A percentile compares a stretch with the other conserved stretches of the same genome.
Evolutionary conservation across 192 early-diverging fungal species (phyloP).

Genomic region (Irineochytrium annulatum): DNA sequence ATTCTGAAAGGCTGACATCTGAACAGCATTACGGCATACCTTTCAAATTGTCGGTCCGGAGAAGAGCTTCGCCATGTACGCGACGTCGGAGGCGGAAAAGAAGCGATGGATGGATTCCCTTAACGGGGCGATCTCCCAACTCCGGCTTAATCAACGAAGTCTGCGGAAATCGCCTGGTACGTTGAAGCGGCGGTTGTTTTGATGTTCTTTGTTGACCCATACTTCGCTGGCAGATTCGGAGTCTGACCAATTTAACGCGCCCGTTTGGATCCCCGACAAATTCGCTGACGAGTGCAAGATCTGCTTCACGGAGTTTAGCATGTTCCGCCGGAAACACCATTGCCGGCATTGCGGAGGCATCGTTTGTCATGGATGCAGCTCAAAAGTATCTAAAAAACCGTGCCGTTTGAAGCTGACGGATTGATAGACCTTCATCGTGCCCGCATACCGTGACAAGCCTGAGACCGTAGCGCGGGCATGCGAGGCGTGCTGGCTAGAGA

Average conservation of each 20-base stretch:
- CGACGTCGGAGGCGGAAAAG: slow-evolving; percentile 47
- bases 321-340: slow-evolving; percentile 71
- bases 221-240: not conserved
- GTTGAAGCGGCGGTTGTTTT: slow-evolving; percentile 40
- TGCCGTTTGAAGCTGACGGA: not conserved
- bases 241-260: slow-evolving; percentile 51
- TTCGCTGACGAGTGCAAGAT: slow-evolving; percentile 62
- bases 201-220: not conserved
- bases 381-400: not conserved
- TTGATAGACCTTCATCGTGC: slow-evolving; percentile 32
- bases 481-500: slow-evolving; percentile 30
- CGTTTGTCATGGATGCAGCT: slow-evolving; percentile 59
- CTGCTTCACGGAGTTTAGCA: slow-evolving; percentile 64
- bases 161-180: slow-evolving; percentile 57
- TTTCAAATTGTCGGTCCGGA: slow-evolving; percentile 77
- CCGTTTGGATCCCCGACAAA: slow-evolving; percentile 73
- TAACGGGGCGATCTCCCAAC: slow-evolving; percentile 50
- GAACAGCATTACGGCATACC: slow-evolving; percentile 50
- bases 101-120: slow-evolving; percentile 64
- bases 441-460: slow-evolving; percentile 10
- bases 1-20: slow-evolving; percentile 33
- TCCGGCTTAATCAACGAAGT: slow-evolving; percentile 27
- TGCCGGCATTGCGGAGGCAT: slow-evolving; percentile 77
- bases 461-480: slow-evolving; percentile 36
- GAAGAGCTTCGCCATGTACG: slow-evolving; percentile 77